Percentiles rank a stretch among this genome's conserved stretches.
phyloP scores from a whole-genome alignment of 768 basidiomycete genomes.

The Lentinula aciculospora region DNA sequence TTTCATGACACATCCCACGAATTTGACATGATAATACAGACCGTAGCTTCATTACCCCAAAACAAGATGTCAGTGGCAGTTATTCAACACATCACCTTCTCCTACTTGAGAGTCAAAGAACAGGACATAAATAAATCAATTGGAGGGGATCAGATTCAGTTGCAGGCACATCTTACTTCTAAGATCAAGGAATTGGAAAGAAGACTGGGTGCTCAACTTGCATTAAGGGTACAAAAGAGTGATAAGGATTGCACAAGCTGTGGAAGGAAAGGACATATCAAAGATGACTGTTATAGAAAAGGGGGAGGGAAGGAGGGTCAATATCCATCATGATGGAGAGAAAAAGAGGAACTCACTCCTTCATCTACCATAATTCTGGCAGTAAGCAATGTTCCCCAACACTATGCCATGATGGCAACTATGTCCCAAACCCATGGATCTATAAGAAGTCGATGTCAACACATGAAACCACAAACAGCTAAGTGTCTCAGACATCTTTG shows the following conservation, averaged over 20 bases:
- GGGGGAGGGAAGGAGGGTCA: slow-evolving; percentile 1
- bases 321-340: not conserved
- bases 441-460: no score
- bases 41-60: no score
- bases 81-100: no score
- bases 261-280: no score
- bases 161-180: not conserved
- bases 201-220: not conserved
- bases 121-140: not conserved
- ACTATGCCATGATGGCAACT: not conserved
- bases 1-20: no score
- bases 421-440: not conserved
- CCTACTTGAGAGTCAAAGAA: not conserved
- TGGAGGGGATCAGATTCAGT: not conserved
- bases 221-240: not conserved
- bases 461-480: no score
- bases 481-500: no score
- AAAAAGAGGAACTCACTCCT: not conserved
- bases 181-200: not conserved
- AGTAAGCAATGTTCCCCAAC: not conserved
- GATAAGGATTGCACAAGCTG: not conserved
- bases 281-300: no score
- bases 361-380: not conserved
- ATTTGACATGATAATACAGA: no score
- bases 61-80: no score